A percentile compares a stretch with the other conserved stretches of the same genome.
Evolutionary conservation across 192 early-diverging fungal genomes (phyloP).

Genomic region (Umbelopsis ramanniana): DNA sequence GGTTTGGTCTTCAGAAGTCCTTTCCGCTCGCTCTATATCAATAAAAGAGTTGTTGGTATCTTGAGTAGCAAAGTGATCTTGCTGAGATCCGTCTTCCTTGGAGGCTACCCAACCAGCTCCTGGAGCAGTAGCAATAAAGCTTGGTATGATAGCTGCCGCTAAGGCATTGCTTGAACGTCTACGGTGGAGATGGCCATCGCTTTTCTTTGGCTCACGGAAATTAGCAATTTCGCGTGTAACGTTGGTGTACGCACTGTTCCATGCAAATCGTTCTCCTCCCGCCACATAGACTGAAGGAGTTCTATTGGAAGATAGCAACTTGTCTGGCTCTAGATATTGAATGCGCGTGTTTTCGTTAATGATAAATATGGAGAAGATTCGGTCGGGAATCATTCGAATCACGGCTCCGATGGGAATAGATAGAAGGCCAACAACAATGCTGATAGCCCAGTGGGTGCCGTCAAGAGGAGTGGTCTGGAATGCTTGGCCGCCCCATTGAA

Average conservation of each 20-base stretch:
- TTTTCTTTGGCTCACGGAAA: conserved; percentile 11
- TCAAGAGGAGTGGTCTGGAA: conserved; percentile 77
- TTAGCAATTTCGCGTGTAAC: conserved; percentile 39
- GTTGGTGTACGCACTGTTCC: conserved; percentile 46
- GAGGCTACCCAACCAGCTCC: conserved; percentile 49
- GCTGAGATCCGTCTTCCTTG: neutral
- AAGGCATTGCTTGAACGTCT: conserved; percentile 27
- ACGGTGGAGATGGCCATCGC: neutral
- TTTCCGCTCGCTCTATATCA: conserved; percentile 22
- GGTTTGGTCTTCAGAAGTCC: neutral
- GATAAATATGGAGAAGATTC: conserved; percentile 44
- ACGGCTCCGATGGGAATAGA: conserved; percentile 86
- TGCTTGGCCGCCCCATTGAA: conserved; percentile 85
- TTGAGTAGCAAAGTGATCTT: conserved; percentile 24
- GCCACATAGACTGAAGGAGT: conserved; percentile 35
- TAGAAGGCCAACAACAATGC: conserved; percentile 75
- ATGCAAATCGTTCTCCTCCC: conserved; percentile 46
- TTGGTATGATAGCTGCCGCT: conserved; percentile 44
- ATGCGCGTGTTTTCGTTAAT: conserved; percentile 33
- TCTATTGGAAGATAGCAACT: conserved; percentile 25
- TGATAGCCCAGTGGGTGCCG: conserved; percentile 83
- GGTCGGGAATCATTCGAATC: conserved; percentile 86
- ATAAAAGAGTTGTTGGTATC: conserved; percentile 28
- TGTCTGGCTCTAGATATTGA: conserved; percentile 30
- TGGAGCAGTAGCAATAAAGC: conserved; percentile 44